A percentile compares a stretch with the other conserved stretches of the same genome.
Conservation (phyloP, 176 grass and related monocot species). For the Miscanthus lutarioriparius region DNA sequence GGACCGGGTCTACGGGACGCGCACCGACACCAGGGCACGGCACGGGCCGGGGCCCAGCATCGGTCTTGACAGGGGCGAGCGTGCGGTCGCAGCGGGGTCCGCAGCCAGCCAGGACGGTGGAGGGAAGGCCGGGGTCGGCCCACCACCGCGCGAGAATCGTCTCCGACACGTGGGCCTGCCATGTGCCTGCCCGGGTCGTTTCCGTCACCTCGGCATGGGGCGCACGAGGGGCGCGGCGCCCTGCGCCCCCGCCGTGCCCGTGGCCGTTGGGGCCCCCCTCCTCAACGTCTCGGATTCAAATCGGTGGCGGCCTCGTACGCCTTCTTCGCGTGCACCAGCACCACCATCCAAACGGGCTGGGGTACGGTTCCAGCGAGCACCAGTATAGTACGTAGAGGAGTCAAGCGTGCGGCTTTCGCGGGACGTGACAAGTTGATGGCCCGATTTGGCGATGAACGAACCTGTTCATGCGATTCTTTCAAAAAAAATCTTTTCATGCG, state of each 20-base stretch:
- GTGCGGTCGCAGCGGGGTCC: conserved; percentile 26
- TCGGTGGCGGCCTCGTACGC: no score
- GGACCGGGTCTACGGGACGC: neutral
- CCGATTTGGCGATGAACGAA: neutral
- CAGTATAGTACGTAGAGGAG: no score
- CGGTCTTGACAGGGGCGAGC: conserved; percentile 26
- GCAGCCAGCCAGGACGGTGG: neutral
- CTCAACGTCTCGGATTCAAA: no score
- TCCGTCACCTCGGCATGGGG: conserved; percentile 45
- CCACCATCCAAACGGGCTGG: no score
- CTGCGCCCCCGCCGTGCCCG: neutral
- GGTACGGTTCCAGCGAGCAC: neutral
- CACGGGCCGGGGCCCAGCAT: neutral
- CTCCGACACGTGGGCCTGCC: conserved; percentile 44
- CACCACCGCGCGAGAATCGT: conserved; percentile 1
- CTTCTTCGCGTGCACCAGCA: no score
- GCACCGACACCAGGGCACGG: neutral
- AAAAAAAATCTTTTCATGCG: no score
- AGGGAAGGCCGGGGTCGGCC: no score
- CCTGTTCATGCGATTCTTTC: no score
- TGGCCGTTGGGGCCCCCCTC: neutral
- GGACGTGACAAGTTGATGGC: neutral
- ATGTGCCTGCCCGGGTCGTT: conserved; percentile 29
- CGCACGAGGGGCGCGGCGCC: conserved; percentile 39
- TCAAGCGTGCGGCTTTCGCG: neutral